These are phyloP conservation scores for Cajanus cajan DNA, from an alignment of 306 rosid genomes.

Conservation along the genomic window DNA sequence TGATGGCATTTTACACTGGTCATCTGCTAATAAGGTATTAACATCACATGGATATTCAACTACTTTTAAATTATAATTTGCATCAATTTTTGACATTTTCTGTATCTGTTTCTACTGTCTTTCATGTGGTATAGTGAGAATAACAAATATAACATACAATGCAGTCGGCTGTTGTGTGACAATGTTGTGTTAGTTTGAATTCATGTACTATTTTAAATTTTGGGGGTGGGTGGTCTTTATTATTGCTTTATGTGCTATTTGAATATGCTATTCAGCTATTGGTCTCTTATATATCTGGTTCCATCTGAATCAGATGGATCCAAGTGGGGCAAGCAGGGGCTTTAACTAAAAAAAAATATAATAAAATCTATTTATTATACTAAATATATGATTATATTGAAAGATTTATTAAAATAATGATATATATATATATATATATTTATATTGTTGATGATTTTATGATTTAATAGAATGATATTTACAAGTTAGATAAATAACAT, in stretches of 20 bases:
- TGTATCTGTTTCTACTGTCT: slow-evolving; percentile 17
- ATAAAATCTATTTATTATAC: too few relatives aligned
- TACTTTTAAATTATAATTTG: slow-evolving; percentile 4
- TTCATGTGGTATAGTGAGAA: slow-evolving; percentile 7
- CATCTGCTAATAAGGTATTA: slow-evolving; percentile 61
- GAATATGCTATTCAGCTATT: background rate
- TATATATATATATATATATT: too few relatives aligned
- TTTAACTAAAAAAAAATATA: too few relatives aligned
- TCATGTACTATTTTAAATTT: background rate
- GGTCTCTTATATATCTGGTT: background rate
- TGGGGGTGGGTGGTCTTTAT: background rate
- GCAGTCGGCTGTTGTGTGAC: slow-evolving; percentile 12
- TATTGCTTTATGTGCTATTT: background rate
- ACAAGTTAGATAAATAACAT: too few relatives aligned
- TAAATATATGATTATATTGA: too few relatives aligned
- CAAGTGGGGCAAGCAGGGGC: too few relatives aligned
- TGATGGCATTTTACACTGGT: slow-evolving; percentile 33
- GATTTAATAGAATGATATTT: too few relatives aligned
- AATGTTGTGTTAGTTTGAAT: background rate
- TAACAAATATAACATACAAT: background rate
- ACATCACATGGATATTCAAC: slow-evolving; percentile 14
- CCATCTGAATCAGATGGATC: too few relatives aligned
- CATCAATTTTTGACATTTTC: slow-evolving; percentile 7
- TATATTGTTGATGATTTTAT: too few relatives aligned
- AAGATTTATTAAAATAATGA: too few relatives aligned